Evolutionary conservation across 179 eudicot species (phyloP).

Genomic region (Pouteria campechiana): DNA sequence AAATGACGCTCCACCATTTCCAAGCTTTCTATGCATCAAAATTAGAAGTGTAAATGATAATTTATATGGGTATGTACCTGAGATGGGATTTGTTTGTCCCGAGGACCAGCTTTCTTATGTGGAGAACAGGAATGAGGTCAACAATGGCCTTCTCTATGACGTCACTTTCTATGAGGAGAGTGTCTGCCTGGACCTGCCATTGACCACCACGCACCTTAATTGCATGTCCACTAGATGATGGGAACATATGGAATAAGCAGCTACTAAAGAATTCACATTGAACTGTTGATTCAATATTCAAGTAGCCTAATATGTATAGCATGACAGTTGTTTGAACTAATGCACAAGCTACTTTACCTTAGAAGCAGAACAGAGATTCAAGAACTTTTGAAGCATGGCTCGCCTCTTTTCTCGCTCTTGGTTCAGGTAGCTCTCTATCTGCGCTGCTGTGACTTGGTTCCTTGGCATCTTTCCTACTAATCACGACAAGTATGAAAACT

Average conservation of each 20-base stretch:
- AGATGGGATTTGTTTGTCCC: constrained; percentile 57
- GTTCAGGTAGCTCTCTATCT: constrained; percentile 31
- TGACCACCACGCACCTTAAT: no score
- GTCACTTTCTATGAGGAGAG: constrained; percentile 69
- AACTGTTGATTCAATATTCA: no score
- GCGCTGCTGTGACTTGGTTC: constrained; percentile 52
- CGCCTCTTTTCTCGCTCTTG: constrained; percentile 52
- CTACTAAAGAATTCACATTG: no score
- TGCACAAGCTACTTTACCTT: no score
- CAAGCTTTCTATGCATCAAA: constrained; percentile 8
- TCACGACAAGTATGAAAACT: no score
- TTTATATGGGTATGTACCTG: constrained; percentile 16
- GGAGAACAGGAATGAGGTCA: constrained; percentile 71
- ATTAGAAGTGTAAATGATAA: neutral
- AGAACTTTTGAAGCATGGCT: constrained; percentile 41
- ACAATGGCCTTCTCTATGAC: constrained; percentile 45
- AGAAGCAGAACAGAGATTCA: constrained; percentile 36
- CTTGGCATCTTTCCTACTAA: constrained; percentile 57
- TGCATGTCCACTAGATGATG: no score
- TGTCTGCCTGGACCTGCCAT: constrained; percentile 64
- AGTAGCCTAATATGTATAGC: no score
- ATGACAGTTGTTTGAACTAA: no score
- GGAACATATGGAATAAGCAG: no score
- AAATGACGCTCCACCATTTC: constrained; percentile 41
- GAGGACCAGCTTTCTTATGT: constrained; percentile 48